phyloP scores from a whole-genome alignment of 1,139 yeast species.

The Magnusiomyces sp. region DNA sequence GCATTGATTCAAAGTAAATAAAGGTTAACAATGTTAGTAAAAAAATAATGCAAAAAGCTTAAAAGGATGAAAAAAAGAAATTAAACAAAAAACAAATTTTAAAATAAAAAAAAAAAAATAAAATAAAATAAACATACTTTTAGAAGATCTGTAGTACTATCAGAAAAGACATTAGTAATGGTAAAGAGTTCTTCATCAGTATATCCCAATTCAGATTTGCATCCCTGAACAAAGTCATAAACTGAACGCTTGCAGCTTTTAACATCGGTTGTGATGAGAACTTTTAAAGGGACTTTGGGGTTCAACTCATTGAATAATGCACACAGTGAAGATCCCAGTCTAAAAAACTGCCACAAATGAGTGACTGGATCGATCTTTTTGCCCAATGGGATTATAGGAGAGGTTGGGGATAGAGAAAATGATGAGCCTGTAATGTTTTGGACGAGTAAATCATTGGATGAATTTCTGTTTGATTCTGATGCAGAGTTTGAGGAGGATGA shows the following conservation, averaged over 20 bases:
- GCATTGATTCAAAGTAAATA: not conserved
- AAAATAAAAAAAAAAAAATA: not conserved
- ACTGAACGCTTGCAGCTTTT: slow-evolving; percentile 83
- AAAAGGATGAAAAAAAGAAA: not conserved
- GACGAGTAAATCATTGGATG: slow-evolving; percentile 11
- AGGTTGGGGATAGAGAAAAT: slow-evolving; percentile 14
- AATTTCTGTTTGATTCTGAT: slow-evolving; percentile 7
- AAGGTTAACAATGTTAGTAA: not conserved
- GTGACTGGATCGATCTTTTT: slow-evolving; percentile 74
- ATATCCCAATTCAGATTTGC: slow-evolving; percentile 65
- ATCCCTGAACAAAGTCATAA: slow-evolving; percentile 82
- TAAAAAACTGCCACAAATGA: slow-evolving; percentile 78
- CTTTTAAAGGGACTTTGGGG: slow-evolving; percentile 31
- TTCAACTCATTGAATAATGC: slow-evolving; percentile 60
- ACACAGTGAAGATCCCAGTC: slow-evolving; percentile 90
- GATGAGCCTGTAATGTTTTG: slow-evolving; percentile 1
- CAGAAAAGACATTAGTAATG: slow-evolving; percentile 80
- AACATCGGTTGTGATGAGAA: slow-evolving; percentile 45
- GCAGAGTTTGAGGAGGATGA: slow-evolving; percentile 6
- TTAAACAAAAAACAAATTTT: not conserved
- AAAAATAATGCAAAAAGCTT: not conserved
- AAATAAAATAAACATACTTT: slow-evolving; percentile 30
- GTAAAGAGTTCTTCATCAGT: slow-evolving; percentile 82
- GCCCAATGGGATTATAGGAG: slow-evolving; percentile 21
- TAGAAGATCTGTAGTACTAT: slow-evolving; percentile 67